phyloP scores from a whole-genome alignment of 495 filamentous ascomycete genomes.

The Pseudoneurospora amorphoporcata region DNA sequence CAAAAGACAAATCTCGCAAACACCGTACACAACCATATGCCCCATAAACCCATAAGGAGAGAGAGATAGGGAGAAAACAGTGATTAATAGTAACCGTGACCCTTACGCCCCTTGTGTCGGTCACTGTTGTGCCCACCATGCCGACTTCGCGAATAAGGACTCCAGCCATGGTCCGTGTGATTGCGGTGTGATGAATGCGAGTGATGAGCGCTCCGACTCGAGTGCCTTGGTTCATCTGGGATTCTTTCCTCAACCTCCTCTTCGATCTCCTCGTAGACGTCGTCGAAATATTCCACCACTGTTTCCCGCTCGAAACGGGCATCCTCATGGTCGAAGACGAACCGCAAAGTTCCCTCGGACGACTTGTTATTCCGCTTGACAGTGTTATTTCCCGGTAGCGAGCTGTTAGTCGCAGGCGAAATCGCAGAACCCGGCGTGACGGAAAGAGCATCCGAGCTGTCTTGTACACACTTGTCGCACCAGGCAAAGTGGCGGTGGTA shows the following conservation, averaged over 20 bases:
- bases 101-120: constrained; percentile 14
- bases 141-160: constrained; percentile 14
- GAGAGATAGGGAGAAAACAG: not conserved
- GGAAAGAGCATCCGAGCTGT: constrained; percentile 20
- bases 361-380: constrained; percentile 40
- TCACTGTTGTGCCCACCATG: constrained; percentile 10
- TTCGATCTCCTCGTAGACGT: constrained; percentile 71
- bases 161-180: constrained; percentile 16
- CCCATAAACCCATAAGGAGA: not conserved
- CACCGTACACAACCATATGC: not conserved
- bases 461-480: constrained; percentile 33
- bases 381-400: constrained; percentile 21
- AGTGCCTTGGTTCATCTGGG: constrained; percentile 20
- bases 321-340: constrained; percentile 75
- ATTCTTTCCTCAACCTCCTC: constrained; percentile 50
- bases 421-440: constrained; percentile 24
- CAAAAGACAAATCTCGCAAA: not conserved
- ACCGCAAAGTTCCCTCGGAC: constrained; percentile 71
- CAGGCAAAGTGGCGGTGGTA: constrained; percentile 29
- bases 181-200: constrained; percentile 4
- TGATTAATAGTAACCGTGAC: constrained; percentile 8
- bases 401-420: constrained; percentile 28
- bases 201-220: constrained; percentile 9
- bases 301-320: constrained; percentile 59
- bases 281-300: constrained; percentile 58